Percentiles rank a stretch among this genome's conserved stretches.
phyloP scores from a whole-genome alignment of 2,329 filamentous ascomycete species.

The Calonectria crousiana region DNA sequence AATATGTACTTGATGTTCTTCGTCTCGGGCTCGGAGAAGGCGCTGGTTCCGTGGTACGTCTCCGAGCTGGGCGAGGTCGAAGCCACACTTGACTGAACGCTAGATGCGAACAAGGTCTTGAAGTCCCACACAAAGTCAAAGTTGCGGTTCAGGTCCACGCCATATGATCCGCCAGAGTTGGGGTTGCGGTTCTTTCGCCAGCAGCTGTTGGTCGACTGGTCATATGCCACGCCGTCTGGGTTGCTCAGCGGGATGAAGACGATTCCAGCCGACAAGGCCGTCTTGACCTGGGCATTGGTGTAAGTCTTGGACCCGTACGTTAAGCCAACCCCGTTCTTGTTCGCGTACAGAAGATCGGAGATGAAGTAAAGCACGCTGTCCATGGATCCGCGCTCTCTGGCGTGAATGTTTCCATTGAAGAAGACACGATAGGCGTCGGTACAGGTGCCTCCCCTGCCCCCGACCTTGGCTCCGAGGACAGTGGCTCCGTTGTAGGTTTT shows the following conservation, averaged over 20 bases:
- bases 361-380: slow-evolving; percentile 69
- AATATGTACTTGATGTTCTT: slow-evolving; percentile 64
- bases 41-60: slow-evolving; percentile 59
- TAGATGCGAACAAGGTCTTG: slow-evolving; percentile 53
- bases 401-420: slow-evolving; percentile 64
- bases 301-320: slow-evolving; percentile 63
- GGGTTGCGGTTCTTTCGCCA: slow-evolving; percentile 66
- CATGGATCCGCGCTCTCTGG: slow-evolving; percentile 64
- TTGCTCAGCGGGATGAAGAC: slow-evolving; percentile 60
- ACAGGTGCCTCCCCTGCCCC: slow-evolving; percentile 40
- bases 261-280: slow-evolving; percentile 61
- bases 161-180: slow-evolving; percentile 47
- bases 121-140: slow-evolving; percentile 68
- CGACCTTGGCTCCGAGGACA: slow-evolving; percentile 55
- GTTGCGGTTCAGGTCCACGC: slow-evolving; percentile 64
- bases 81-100: slow-evolving; percentile 52
- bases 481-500: slow-evolving; percentile 57
- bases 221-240: slow-evolving; percentile 61
- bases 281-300: slow-evolving; percentile 62
- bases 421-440: slow-evolving; percentile 58
- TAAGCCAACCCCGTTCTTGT: slow-evolving; percentile 59
- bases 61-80: slow-evolving; percentile 53
- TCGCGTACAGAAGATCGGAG: slow-evolving; percentile 64
- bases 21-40: slow-evolving; percentile 66
- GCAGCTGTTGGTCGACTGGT: slow-evolving; percentile 58